Base-by-base conservation (phyloP, 2,329 filamentous ascomycete genomes). In the Colletotrichum graminicola region DNA sequence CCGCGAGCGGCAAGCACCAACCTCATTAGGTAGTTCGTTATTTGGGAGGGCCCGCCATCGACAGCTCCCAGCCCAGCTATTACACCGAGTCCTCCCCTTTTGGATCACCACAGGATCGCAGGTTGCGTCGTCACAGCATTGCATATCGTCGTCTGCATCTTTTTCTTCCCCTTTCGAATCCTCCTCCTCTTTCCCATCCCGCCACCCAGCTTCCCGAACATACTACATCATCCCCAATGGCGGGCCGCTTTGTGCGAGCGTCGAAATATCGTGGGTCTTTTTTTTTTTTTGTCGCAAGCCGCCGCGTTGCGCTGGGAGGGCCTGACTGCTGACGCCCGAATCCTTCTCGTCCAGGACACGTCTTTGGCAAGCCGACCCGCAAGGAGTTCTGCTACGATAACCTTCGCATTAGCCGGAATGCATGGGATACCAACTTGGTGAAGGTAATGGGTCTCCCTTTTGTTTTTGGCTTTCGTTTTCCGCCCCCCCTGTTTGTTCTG, bases 331-430 rank as follows among this genome's bases (percentile, higher is more conserved):
- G 59, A 71, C 68, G 54, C 75, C 61, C 54, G 32, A 56, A 34
- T 49, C n/a, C 45, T 16, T 54, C 32, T 54, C 63, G 32, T 75
- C 67, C 82, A 98, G 95, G 95, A 88, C 96, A 99, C 88, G 93
- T 99, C 85, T 99, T 98, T 86, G 96, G 96, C 81, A 96, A 97
- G 85, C 86, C 94, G 74, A 97, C 95, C 76, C 92, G 94, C 84
- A 98, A 97, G 89, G 96, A 99, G 82, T 93, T 94, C 89, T 98
- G 95, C 87, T 99, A 98, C 85, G 96, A 99, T 84, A 98, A 98
- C 83, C 87, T 99, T 76, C 94, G 94, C 81, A 94, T 99, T 83
- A 98, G 94, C 79, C 94, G 93, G 84, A 99, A 99, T 91, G 96
- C 96, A 67, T 99, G 96, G 96, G 96, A 99, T 83, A 98, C 95